phyloP scores from a whole-genome alignment of 805 yeast species.

The Myxozyma neotropica region DNA sequence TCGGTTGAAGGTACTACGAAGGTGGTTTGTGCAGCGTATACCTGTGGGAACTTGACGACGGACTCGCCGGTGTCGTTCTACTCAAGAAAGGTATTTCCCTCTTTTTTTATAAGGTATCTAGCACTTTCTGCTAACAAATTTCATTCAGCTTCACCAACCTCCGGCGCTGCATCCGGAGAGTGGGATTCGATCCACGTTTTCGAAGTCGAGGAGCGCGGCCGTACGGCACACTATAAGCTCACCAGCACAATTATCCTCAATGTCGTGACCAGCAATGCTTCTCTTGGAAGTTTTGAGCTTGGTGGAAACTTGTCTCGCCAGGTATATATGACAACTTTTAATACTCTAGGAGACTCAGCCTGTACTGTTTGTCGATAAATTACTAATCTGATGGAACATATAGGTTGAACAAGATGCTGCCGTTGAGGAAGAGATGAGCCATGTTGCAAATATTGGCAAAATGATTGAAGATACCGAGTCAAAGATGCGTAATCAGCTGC shows the following conservation, averaged over 20 bases:
- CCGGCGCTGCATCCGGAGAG: conserved; percentile 46
- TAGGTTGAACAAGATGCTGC: conserved; percentile 54
- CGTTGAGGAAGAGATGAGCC: conserved; percentile 59
- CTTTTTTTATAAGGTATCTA: neutral
- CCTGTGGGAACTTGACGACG: conserved; percentile 82
- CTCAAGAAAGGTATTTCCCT: conserved; percentile 60
- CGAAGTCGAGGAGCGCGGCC: conserved; percentile 55
- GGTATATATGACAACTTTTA: conserved; percentile 14
- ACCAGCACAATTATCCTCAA: conserved; percentile 89
- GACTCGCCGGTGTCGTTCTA: conserved; percentile 90
- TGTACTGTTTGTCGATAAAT: too few species aligned
- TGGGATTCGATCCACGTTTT: conserved; percentile 97
- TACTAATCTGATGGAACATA: neutral
- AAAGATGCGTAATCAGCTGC: conserved; percentile 80
- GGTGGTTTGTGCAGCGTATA: conserved; percentile 91
- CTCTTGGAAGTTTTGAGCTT: conserved; percentile 51
- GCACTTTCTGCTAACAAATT: too few species aligned
- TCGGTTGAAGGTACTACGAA: conserved; percentile 73
- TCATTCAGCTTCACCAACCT: neutral
- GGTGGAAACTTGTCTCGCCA: conserved; percentile 90
- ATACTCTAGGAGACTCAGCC: too few species aligned
- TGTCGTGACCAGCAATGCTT: conserved; percentile 47
- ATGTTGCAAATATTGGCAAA: conserved; percentile 82
- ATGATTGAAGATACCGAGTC: conserved; percentile 86
- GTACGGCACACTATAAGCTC: conserved; percentile 59